Conservation (phyloP, 2,329 filamentous ascomycete species). For the Pseudogymnoascus sp. region DNA sequence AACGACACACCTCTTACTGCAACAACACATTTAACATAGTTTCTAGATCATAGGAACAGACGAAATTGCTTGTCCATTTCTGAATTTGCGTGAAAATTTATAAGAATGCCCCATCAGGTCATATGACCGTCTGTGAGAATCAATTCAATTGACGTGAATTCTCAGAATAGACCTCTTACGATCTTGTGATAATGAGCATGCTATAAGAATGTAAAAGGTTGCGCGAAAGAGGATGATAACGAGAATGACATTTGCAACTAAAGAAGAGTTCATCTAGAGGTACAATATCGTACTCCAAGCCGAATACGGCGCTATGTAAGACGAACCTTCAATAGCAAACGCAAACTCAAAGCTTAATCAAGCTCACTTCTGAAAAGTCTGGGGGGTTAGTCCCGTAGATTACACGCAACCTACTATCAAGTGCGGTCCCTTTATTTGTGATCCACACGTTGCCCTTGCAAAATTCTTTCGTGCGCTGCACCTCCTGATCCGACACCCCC, state of each 20-base stretch:
- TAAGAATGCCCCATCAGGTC: not conserved
- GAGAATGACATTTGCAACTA: not conserved
- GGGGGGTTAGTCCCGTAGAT: slow-evolving; percentile 80
- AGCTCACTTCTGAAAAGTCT: slow-evolving; percentile 80
- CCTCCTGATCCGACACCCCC: slow-evolving; percentile 87
- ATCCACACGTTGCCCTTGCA: slow-evolving; percentile 66
- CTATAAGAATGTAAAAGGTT: not conserved
- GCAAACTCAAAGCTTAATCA: slow-evolving; percentile 63
- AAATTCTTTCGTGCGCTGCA: slow-evolving; percentile 64
- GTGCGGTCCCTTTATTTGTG: slow-evolving; percentile 82
- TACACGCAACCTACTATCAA: slow-evolving; percentile 79
- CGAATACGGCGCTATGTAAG: not conserved
- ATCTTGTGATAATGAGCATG: not conserved
- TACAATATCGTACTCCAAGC: not conserved
- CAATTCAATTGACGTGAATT: not conserved
- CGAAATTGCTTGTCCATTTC: not conserved
- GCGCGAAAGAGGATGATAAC: not conserved
- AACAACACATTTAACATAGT: not conserved
- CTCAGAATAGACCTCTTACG: not conserved
- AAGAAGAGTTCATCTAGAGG: not conserved
- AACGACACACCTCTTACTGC: not conserved
- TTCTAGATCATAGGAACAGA: not conserved
- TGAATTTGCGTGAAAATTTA: not conserved
- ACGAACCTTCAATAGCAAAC: not conserved
- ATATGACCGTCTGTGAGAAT: not conserved